Percentiles rank a stretch among this genome's conserved stretches.
These are phyloP conservation scores for Terana coerulea DNA, from an alignment of 768 basidiomycete species.

Conservation along the genomic window DNA sequence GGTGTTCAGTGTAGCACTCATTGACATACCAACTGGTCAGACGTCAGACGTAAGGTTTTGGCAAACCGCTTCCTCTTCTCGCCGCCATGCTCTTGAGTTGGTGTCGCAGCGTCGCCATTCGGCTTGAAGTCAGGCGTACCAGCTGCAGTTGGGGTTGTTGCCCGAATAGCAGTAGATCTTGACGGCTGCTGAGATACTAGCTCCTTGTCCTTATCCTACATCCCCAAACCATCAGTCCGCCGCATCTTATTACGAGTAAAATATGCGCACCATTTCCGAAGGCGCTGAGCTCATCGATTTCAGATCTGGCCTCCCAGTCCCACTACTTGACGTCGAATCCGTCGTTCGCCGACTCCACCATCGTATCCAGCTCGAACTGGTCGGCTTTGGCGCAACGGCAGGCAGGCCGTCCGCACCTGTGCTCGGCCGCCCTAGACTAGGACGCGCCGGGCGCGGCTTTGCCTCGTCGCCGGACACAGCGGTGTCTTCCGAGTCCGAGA, in stretches of 20 bases:
- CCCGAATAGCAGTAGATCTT: not conserved
- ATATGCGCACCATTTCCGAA: not conserved
- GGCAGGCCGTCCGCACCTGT: not conserved
- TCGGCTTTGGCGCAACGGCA: constrained; percentile 28
- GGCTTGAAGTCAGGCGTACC: not conserved
- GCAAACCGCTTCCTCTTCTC: constrained; percentile 58
- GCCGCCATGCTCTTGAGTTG: not conserved
- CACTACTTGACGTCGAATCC: constrained; percentile 13
- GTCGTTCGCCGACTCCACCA: constrained; percentile 73
- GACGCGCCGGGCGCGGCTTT: constrained; percentile 20
- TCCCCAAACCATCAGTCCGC: not conserved
- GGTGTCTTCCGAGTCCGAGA: constrained; percentile 29
- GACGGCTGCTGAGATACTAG: not conserved
- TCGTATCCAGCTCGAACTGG: constrained; percentile 70
- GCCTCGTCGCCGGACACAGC: constrained; percentile 24
- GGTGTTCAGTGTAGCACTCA: too few relatives aligned
- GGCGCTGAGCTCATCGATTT: constrained; percentile 18
- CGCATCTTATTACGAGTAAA: too few relatives aligned
- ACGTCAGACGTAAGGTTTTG: constrained; percentile 90
- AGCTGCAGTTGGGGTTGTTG: not conserved
- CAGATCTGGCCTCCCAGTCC: constrained; percentile 17
- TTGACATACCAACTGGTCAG: constrained; percentile 83
- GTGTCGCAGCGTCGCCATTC: not conserved
- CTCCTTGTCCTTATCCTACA: not conserved
- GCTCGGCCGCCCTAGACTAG: not conserved